phyloP scores from a whole-genome alignment of 2,329 filamentous ascomycete genomes.

The Fusarium sp. region DNA sequence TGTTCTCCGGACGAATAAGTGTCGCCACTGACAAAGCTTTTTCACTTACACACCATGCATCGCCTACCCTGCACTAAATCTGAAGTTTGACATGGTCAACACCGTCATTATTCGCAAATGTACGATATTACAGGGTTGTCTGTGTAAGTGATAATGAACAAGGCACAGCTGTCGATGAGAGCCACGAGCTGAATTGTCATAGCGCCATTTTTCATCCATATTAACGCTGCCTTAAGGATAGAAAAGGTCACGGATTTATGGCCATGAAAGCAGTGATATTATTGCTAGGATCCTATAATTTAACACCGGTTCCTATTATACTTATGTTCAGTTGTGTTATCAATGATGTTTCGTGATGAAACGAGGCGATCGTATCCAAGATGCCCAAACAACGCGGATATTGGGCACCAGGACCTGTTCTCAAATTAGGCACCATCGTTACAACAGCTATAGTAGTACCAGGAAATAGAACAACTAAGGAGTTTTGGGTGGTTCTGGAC shows the following conservation, averaged over 20 bases:
- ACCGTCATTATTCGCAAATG: not conserved
- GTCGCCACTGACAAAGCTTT: not conserved
- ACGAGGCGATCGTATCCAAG: not conserved
- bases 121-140: not conserved
- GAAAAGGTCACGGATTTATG: not conserved
- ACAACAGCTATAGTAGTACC: not conserved
- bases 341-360: slow-evolving; percentile 8
- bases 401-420: not conserved
- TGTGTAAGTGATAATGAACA: not conserved
- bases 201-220: not conserved
- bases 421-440: not conserved
- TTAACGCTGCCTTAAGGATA: not conserved
- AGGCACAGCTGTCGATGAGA: not conserved
- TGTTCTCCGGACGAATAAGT: not conserved
- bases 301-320: not conserved
- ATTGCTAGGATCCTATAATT: not conserved
- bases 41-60: not conserved
- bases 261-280: not conserved
- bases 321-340: not conserved
- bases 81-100: no score
- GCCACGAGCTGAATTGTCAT: not conserved
- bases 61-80: not conserved
- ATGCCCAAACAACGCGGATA: not conserved
- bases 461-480: not conserved
- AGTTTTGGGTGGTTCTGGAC: not conserved